Evolutionary conservation across 352 stramenopile genomes (phyloP).

Genomic region (Phytophthora cactorum): DNA sequence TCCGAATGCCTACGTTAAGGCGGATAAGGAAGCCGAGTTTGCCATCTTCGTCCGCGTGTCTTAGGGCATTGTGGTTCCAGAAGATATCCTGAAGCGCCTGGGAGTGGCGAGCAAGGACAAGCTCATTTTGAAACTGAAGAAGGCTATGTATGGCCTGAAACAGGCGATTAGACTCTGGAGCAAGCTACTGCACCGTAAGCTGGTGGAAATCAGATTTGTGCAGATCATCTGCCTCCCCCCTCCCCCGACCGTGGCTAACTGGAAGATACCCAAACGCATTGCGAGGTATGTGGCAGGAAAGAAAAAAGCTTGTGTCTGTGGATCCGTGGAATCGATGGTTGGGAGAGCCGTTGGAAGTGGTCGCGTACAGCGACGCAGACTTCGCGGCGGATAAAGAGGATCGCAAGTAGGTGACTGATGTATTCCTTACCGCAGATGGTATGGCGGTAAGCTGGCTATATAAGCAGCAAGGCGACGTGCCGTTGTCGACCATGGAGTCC

Average conservation of each 20-base stretch:
- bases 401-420: slow-evolving; percentile 29
- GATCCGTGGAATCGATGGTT: background rate
- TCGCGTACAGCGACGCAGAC: slow-evolving; percentile 31
- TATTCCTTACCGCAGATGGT: slow-evolving; percentile 10
- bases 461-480: slow-evolving; percentile 20
- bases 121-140: no score
- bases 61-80: background rate
- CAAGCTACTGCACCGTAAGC: no score
- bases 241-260: slow-evolving; percentile 9
- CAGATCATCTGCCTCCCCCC: slow-evolving; percentile 21
- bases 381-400: slow-evolving; percentile 30
- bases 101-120: no score
- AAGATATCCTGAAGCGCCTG: background rate
- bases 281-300: slow-evolving; percentile 17
- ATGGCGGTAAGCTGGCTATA: slow-evolving; percentile 17
- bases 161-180: no score
- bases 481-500: no score
- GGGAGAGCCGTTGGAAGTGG: background rate
- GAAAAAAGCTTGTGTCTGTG: slow-evolving; percentile 3
- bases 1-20: background rate
- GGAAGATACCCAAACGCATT: slow-evolving; percentile 19
- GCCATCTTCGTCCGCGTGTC: background rate
- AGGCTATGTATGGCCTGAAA: no score
- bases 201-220: slow-evolving; percentile 20
- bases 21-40: background rate